Base-by-base conservation (phyloP, 495 filamentous ascomycete genomes). In the Neurospora cerealis region DNA sequence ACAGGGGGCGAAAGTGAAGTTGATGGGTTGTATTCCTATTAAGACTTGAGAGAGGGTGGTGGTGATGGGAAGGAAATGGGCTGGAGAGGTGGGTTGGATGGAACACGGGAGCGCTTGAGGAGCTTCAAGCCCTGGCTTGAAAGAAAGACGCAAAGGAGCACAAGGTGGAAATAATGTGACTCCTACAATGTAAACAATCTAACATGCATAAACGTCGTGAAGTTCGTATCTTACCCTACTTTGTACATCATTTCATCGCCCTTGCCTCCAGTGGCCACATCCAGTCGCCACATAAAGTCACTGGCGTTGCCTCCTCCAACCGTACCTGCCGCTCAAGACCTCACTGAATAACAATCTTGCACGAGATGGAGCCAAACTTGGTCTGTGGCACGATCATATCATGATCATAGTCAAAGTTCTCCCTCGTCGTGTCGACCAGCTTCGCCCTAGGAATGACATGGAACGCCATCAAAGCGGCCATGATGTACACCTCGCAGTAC, bases 401-500 rank as follows among this genome's bases (percentile, higher is more conserved):
- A 48, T 81, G 79, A 19, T 79, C 75, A 40, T 80, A 80, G 19
- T 69, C 74, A 21, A 80, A 38, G 54, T 80, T 75, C 41, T 78
- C 79, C 41, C 75, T 54, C 0, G 76, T 78, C 8, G 79, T 80
- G 11, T 80, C 75, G 69, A 69, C 54, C 19, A 81, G 42, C 3
- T 21, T 60, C 48, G 77, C 74, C 21, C 78, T 73, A 5, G 80
- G 78, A 19, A 80, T 32, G 19, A 81, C 71, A 13, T 76, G 77
- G 15, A 79, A 71, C 1, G 78, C 73, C 24, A 81, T 24, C n/a
- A 78, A 41, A 13, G 80, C 78, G 1, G 78, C 46, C 74, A 80
- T 77, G 54, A 81, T 34, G 62, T 78, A 80, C 2, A 82, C 24
- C 40, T 82, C 79, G 46, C 77, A 79, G 70, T 81, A 79, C 10